Evolutionary conservation across 2,329 filamentous ascomycete species (phyloP), one percentile per base, ranked within the genome.

Genomic region (Hansfordia pulvinata): DNA sequence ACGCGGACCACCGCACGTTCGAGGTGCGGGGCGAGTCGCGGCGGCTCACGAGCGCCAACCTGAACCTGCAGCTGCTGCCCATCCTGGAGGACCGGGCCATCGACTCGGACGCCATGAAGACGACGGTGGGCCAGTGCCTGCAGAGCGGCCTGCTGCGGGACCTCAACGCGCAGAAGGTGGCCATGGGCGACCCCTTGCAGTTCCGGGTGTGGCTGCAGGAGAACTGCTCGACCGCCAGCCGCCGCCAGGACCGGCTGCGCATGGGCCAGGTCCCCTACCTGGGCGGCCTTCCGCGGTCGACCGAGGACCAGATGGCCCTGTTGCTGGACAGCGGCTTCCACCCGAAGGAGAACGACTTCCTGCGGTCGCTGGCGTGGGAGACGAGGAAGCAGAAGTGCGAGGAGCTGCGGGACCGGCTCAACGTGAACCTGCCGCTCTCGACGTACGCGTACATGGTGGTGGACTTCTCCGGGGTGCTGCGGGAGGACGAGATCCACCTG

Each of bases 21-120:
- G 77, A 85, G 35, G 59, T 84, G 5, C 55, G 64, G 4, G 58
- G 54, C 4, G 49, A 51, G 6, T 64, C 66, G 1, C 47, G 50
- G 0, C 49, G 56, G 3, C 53, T 68, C 4, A 58, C 45, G 9
- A 49, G 68, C 0, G 69, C 74, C 0, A 53, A 58, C 0, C 51
- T 86, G 0, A 81, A 85, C 38, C 51, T 66, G 1, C 76, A 81
- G 16, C 72, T 84, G 26, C 61, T 88, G 2, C 69, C 74, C 0
- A 69, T 88, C 1, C 50, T 88, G 0, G 56, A 72, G 11, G 67
- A 77, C 18, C 59, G 72, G 17, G 67, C 76, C 0, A 54, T 58
- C 0, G 39, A 68, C 8, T 42, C 42, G 9, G 12, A 10, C 0
- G 28, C 24, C 1, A 69, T 76, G 64, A 54, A 57, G 5, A 24